Percentiles rank a stretch among this genome's conserved stretches.
Conservation (phyloP, 2,329 filamentous ascomycete genomes). For the Aureobasidium zeae region DNA sequence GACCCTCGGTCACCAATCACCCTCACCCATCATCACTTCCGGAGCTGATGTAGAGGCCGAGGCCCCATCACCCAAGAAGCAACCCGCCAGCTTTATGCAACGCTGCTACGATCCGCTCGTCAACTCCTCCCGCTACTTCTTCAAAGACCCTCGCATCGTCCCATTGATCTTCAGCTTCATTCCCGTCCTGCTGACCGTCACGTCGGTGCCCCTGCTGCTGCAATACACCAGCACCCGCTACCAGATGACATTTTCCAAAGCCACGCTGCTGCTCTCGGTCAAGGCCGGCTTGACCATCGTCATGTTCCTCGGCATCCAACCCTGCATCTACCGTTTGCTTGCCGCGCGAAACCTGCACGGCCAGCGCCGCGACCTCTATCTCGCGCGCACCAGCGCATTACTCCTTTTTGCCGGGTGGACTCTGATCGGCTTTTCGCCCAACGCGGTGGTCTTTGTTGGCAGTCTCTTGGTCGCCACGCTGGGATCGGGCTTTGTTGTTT, state of each 20-base stretch:
- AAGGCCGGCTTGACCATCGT: constrained; percentile 24
- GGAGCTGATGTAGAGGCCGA: background rate
- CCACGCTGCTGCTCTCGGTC: constrained; percentile 28
- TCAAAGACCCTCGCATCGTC: constrained; percentile 26
- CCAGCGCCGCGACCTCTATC: constrained; percentile 26
- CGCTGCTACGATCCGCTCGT: background rate
- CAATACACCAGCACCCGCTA: constrained; percentile 48
- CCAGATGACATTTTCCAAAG: constrained; percentile 34
- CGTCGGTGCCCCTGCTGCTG: constrained; percentile 30
- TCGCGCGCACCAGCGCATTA: constrained; percentile 25
- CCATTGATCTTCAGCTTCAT: constrained; percentile 25
- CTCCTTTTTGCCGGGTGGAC: constrained; percentile 24
- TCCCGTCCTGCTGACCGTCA: constrained; percentile 23
- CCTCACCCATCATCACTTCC: too few species aligned
- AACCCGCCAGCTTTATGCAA: background rate
- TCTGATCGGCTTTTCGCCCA: constrained; percentile 26
- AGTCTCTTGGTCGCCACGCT: constrained; percentile 40
- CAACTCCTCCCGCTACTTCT: constrained; percentile 24
- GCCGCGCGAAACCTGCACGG: constrained; percentile 19
- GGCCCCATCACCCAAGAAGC: background rate
- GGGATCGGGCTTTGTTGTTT: constrained; percentile 36
- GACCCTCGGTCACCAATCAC: constrained; percentile 24
- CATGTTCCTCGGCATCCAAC: constrained; percentile 27
- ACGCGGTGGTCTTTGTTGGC: constrained; percentile 21
- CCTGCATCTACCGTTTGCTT: constrained; percentile 21